Percentiles rank a stretch among this genome's conserved stretches.
These are phyloP conservation scores for Phytophthora litchii DNA, from an alignment of 352 stramenopile genomes.

Conservation along the genomic window DNA sequence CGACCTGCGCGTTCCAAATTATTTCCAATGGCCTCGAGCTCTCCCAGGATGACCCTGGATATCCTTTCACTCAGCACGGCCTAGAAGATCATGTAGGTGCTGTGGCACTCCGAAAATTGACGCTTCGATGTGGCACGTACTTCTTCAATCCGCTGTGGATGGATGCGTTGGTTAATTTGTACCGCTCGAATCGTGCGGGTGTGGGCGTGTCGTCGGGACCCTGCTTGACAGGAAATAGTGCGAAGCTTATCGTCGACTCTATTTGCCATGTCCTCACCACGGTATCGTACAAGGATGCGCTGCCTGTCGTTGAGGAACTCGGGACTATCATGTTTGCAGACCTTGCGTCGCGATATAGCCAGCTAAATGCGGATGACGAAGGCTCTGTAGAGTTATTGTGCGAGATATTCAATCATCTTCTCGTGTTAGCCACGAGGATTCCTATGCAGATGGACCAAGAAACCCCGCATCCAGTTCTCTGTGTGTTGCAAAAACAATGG, in stretches of 20 bases:
- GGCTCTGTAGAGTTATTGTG: slow-evolving; percentile 57
- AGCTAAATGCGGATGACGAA: slow-evolving; percentile 55
- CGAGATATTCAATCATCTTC: slow-evolving; percentile 64
- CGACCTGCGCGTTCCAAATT: slow-evolving; percentile 68
- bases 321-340: slow-evolving; percentile 70
- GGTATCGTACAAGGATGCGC: slow-evolving; percentile 71
- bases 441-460: slow-evolving; percentile 71
- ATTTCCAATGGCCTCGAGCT: slow-evolving; percentile 72
- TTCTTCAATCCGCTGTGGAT: slow-evolving; percentile 78
- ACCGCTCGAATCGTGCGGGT: slow-evolving; percentile 47
- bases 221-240: slow-evolving; percentile 47
- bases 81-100: slow-evolving; percentile 74
- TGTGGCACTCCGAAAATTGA: slow-evolving; percentile 74
- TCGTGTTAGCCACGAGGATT: slow-evolving; percentile 60
- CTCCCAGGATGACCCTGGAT: slow-evolving; percentile 40
- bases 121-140: slow-evolving; percentile 59
- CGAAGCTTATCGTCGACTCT: slow-evolving; percentile 71
- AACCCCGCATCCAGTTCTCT: slow-evolving; percentile 59
- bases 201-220: slow-evolving; percentile 23
- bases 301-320: slow-evolving; percentile 68
- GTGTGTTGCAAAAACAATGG: slow-evolving; percentile 66
- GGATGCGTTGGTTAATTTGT: slow-evolving; percentile 69
- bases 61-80: slow-evolving; percentile 49
- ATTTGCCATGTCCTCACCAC: slow-evolving; percentile 67
- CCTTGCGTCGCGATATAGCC: slow-evolving; percentile 48